Conservation (phyloP, 768 basidiomycete species). For the Mycena vitilis region DNA sequence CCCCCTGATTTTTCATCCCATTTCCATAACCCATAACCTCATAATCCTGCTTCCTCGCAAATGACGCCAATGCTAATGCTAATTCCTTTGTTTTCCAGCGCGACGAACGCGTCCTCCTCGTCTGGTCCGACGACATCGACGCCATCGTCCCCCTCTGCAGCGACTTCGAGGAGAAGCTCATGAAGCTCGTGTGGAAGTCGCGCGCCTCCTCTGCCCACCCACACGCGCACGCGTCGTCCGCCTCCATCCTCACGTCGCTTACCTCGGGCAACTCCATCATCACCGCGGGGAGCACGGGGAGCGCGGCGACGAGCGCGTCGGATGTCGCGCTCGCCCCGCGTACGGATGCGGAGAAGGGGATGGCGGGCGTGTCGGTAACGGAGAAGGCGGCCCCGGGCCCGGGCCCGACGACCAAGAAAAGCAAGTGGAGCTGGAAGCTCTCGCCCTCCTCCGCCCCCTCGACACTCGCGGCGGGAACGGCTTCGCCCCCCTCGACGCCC, state of each 20-base stretch:
- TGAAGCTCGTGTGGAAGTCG: constrained; percentile 66
- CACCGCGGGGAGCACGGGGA: constrained; percentile 44
- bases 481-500: too few relatives aligned
- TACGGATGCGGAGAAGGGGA: constrained; percentile 37
- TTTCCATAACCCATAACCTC: too few relatives aligned
- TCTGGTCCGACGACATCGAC: constrained; percentile 89
- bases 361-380: constrained; percentile 12
- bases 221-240: constrained; percentile 27
- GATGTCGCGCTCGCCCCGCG: constrained; percentile 62
- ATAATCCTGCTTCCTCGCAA: too few relatives aligned
- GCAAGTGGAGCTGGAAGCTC: constrained; percentile 50
- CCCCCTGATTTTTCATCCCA: too few relatives aligned
- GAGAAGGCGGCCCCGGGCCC: neutral
- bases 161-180: constrained; percentile 78
- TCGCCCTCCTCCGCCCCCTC: too few relatives aligned
- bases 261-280: constrained; percentile 36
- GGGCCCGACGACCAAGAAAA: too few relatives aligned
- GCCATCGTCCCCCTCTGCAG: constrained; percentile 77
- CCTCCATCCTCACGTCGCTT: constrained; percentile 51
- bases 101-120: constrained; percentile 83
- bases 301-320: too few relatives aligned
- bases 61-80: too few relatives aligned
- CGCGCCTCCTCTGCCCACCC: constrained; percentile 48
- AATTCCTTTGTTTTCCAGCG: too few relatives aligned
- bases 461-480: too few relatives aligned